phyloP scores from a whole-genome alignment of 306 rosid species.

The Acacia confusa region DNA sequence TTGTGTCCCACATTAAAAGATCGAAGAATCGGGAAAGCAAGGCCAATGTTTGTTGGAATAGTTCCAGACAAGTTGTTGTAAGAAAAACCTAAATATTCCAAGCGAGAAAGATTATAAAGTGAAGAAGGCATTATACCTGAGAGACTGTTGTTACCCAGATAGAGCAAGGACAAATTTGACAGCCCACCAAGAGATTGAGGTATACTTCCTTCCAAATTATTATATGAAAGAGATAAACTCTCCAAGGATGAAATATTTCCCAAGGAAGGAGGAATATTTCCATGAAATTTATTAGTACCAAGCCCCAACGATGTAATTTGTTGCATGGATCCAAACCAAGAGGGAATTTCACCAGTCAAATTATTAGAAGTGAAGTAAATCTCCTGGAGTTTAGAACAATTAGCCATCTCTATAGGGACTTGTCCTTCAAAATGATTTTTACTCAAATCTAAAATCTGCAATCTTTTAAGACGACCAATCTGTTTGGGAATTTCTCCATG shows the following conservation, averaged over 20 bases:
- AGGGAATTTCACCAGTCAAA: conserved; percentile 26
- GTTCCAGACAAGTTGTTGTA: not conserved
- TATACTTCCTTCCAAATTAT: conserved; percentile 32
- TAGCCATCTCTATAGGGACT: not conserved
- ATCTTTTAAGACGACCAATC: not conserved
- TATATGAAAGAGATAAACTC: not conserved
- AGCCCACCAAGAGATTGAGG: conserved; percentile 16
- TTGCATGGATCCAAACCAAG: conserved; percentile 16
- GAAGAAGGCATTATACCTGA: conserved; percentile 24
- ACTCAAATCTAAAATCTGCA: not conserved
- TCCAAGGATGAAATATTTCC: conserved; percentile 27
- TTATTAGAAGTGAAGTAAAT: not conserved
- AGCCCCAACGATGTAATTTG: not conserved
- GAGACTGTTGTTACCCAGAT: not conserved
- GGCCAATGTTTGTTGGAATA: conserved; percentile 13
- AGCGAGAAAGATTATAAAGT: conserved; percentile 33
- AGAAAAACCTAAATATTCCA: not conserved
- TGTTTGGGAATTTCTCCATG: not conserved
- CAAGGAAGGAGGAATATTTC: conserved; percentile 25
- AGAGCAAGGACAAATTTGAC: conserved; percentile 5
- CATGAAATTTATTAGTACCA: conserved; percentile 6
- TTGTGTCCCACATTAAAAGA: not conserved
- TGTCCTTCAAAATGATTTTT: rapidly evolving
- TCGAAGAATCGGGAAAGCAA: conserved; percentile 25
- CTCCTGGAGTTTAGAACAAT: not conserved